Evolutionary conservation across 805 yeast genomes (phyloP).

Genomic region (Starmera pachycereana): DNA sequence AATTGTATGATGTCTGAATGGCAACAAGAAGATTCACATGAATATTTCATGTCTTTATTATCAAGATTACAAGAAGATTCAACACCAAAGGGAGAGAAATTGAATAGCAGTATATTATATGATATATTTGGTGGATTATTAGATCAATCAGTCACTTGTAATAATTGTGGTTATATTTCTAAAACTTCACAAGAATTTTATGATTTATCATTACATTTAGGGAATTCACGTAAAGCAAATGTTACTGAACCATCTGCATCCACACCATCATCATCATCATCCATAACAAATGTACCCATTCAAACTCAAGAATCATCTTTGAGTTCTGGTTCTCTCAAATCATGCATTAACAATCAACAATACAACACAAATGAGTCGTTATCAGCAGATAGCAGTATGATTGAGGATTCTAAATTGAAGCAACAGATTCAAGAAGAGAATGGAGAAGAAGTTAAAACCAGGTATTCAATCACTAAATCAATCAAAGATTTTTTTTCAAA

Average conservation of each 20-base stretch:
- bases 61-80: conserved; percentile 85
- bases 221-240: conserved; percentile 15
- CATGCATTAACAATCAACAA: not conserved
- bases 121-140: conserved; percentile 92
- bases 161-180: conserved; percentile 70
- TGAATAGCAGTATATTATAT: conserved; percentile 73
- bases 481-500: conserved; percentile 74
- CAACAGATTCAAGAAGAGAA: not conserved
- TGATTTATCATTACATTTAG: conserved; percentile 76
- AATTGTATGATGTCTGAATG: conserved; percentile 95
- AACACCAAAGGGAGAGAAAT: conserved; percentile 81
- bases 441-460: conserved; percentile 17
- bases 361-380: not conserved
- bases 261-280: not conserved
- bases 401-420: not conserved
- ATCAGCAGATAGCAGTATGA: not conserved
- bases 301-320: not conserved
- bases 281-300: not conserved
- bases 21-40: conserved; percentile 98
- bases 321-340: not conserved
- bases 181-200: conserved; percentile 89
- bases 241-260: not conserved
- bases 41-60: conserved; percentile 87
- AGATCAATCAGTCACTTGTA: conserved; percentile 78
- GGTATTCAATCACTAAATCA: conserved; percentile 65